These are phyloP conservation scores for Jatropha multifida DNA, from an alignment of 441 rosid species.

Conservation along the genomic window DNA sequence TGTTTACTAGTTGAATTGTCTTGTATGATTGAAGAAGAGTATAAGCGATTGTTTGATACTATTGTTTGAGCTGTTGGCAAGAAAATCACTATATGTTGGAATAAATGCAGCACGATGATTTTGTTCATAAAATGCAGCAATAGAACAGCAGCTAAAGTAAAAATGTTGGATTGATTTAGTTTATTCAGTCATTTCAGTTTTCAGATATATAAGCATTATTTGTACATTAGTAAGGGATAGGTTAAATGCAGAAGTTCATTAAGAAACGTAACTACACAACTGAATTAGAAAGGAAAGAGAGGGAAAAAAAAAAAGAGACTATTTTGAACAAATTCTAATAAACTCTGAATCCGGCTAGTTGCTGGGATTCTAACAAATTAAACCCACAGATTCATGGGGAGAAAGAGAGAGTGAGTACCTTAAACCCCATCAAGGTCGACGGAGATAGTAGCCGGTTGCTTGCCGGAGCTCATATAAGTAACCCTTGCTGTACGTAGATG, in stretches of 20 bases:
- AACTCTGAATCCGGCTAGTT: background rate
- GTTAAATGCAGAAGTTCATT: background rate
- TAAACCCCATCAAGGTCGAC: slow-evolving; percentile 1
- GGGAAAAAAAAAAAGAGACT: background rate
- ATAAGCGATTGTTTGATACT: background rate
- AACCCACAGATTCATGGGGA: background rate
- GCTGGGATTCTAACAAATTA: background rate
- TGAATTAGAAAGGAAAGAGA: background rate
- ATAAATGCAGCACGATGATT: slow-evolving; percentile 42
- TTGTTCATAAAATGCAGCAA: background rate
- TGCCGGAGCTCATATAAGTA: background rate
- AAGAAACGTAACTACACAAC: background rate
- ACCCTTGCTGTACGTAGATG: background rate
- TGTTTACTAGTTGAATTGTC: background rate
- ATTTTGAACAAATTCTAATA: background rate
- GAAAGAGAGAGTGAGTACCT: background rate
- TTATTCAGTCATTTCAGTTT: slow-evolving; percentile 13
- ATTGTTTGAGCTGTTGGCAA: no score
- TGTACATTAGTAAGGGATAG: background rate
- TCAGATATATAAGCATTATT: slow-evolving; percentile 14
- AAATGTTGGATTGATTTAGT: background rate
- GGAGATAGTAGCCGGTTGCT: slow-evolving; percentile 6
- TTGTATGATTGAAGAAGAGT: background rate
- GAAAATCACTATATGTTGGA: no score
- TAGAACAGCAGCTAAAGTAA: background rate